A percentile compares a stretch with the other conserved stretches of the same genome.
Evolutionary conservation across 345 rosid genomes (phyloP).

Genomic region (Orychophragmus violaceus): DNA sequence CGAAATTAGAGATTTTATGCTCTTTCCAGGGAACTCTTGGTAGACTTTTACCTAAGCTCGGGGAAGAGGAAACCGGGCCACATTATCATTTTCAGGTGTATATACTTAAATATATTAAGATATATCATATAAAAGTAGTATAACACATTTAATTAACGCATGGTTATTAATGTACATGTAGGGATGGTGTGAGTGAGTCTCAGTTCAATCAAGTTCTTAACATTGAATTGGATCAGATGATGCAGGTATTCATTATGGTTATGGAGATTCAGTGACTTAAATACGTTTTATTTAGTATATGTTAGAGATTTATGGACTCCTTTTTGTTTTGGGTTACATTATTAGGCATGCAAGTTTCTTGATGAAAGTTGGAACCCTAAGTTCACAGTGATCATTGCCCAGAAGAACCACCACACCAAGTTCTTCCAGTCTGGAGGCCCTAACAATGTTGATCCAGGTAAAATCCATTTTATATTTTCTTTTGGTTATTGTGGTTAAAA

Average conservation of each 20-base stretch:
- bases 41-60: conserved; percentile 71
- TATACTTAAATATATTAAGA: not conserved
- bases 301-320: not conserved
- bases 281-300: not conserved
- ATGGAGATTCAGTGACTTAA: not conserved
- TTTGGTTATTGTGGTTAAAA: not conserved
- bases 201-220: conserved; percentile 86
- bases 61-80: conserved; percentile 75
- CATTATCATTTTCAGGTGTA: conserved; percentile 88
- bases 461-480: not conserved
- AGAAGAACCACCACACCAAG: conserved; percentile 90
- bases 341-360: conserved; percentile 79
- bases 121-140: not conserved
- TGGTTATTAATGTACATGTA: conserved; percentile 21
- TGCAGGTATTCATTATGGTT: conserved; percentile 44
- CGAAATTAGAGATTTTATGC: not conserved
- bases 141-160: not conserved
- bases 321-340: conserved; percentile 8
- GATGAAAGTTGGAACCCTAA: conserved; percentile 66
- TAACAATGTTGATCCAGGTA: not conserved
- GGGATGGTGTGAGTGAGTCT: conserved; percentile 97
- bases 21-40: conserved; percentile 56
- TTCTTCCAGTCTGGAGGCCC: conserved; percentile 53
- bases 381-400: conserved; percentile 76
- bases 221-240: conserved; percentile 73